Evolutionary conservation across 108 stramenopile genomes (phyloP).

Genomic region (Tribonema minus): DNA sequence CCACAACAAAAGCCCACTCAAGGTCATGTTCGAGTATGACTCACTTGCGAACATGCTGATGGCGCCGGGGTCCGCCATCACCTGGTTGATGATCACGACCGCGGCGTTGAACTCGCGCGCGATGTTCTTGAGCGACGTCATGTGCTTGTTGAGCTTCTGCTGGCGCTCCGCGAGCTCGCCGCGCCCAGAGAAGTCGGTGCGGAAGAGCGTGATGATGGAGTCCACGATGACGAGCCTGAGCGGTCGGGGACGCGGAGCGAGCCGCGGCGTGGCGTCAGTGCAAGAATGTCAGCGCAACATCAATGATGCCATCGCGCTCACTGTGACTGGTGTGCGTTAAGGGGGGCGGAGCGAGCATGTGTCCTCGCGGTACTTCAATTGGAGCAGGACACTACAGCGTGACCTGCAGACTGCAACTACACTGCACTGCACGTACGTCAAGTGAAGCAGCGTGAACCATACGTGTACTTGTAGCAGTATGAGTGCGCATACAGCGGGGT

Average conservation of each 20-base stretch:
- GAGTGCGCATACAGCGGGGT: too few relatives aligned
- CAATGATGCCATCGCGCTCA: neutral
- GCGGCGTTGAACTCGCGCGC: slow-evolving; percentile 60
- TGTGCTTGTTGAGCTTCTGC: slow-evolving; percentile 56
- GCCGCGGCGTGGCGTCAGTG: too few relatives aligned
- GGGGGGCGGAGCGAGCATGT: too few relatives aligned
- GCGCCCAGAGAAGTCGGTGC: slow-evolving; percentile 51
- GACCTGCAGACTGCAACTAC: too few relatives aligned
- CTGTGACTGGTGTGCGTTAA: too few relatives aligned
- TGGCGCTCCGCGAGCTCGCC: slow-evolving; percentile 62
- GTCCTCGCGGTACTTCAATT: too few relatives aligned
- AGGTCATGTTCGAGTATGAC: too few relatives aligned
- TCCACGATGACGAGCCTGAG: slow-evolving; percentile 59
- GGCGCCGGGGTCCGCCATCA: slow-evolving; percentile 57
- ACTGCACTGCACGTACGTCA: too few relatives aligned
- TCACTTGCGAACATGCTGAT: slow-evolving; percentile 46
- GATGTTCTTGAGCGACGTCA: slow-evolving; percentile 1
- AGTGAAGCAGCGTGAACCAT: too few relatives aligned
- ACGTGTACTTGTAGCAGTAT: too few relatives aligned
- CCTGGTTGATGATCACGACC: slow-evolving; percentile 58
- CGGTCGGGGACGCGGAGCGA: slow-evolving; percentile 34
- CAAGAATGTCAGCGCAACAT: slow-evolving; percentile 1
- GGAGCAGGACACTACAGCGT: too few relatives aligned
- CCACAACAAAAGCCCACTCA: too few relatives aligned
- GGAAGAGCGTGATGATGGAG: slow-evolving; percentile 56